Percentiles rank a stretch among this genome's conserved stretches.
Evolutionary conservation across 306 rosid genomes (phyloP).

Genomic region (Vicia sativa): DNA sequence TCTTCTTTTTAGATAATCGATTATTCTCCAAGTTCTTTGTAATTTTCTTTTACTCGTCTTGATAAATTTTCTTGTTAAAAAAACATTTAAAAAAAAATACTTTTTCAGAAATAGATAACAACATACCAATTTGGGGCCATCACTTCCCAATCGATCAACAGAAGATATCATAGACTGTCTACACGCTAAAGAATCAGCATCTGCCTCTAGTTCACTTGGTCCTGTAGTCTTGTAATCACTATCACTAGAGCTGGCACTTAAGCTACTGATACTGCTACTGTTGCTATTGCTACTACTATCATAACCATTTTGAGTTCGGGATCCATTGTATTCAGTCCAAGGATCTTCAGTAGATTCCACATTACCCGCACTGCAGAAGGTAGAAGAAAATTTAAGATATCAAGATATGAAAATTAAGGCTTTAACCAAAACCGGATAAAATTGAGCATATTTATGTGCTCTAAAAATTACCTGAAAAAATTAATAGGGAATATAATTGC

Average conservation of each 20-base stretch:
- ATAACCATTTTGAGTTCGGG: constrained; percentile 62
- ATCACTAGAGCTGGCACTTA: constrained; percentile 89
- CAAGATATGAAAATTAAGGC: constrained; percentile 32
- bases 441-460: constrained; percentile 22
- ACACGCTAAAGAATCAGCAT: constrained; percentile 93
- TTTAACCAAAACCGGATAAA: constrained; percentile 28
- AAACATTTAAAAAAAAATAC: background rate
- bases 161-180: constrained; percentile 81
- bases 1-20: constrained; percentile 14
- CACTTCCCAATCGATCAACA: constrained; percentile 66
- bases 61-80: constrained; percentile 8
- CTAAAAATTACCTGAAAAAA: constrained; percentile 27
- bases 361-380: constrained; percentile 75
- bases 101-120: constrained; percentile 33
- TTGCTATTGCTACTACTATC: constrained; percentile 97
- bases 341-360: constrained; percentile 68
- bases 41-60: background rate
- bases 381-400: constrained; percentile 35
- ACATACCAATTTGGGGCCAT: constrained; percentile 77
- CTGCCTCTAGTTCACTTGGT: constrained; percentile 88
- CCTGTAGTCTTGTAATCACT: constrained; percentile 81
- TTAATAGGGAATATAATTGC: constrained; percentile 7
- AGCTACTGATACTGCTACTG: constrained; percentile 89
- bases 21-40: constrained; percentile 21
- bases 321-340: constrained; percentile 67